Percentiles rank a stretch among this genome's conserved stretches.
These are phyloP conservation scores for Linanthus parryae DNA, from an alignment of 148 eudicot genomes.

Conservation along the genomic window DNA sequence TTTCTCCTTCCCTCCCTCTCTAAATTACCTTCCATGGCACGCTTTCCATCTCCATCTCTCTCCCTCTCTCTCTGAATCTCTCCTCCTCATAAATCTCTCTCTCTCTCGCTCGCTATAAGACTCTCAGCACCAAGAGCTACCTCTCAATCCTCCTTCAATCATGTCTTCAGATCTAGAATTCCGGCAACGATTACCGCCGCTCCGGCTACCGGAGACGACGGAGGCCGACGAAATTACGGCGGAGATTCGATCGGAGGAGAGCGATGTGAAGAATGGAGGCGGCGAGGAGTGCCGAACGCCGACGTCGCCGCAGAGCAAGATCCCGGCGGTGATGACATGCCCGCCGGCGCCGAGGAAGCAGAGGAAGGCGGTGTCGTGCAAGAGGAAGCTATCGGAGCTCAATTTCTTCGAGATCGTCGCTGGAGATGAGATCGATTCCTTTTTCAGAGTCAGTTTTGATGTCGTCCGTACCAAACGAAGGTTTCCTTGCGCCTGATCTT, in stretches of 20 bases:
- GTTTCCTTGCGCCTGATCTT: not conserved
- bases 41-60: not conserved
- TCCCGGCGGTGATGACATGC: constrained; percentile 1
- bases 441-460: not conserved
- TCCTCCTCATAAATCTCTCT: too few relatives aligned
- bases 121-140: too few relatives aligned
- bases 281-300: not conserved
- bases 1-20: too few relatives aligned
- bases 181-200: not conserved
- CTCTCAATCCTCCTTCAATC: too few relatives aligned
- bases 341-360: constrained; percentile 2
- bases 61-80: not conserved
- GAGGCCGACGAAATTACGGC: not conserved
- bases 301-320: not conserved
- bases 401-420: not conserved
- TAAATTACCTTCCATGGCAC: not conserved
- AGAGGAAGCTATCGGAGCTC: constrained; percentile 2
- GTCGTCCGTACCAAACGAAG: not conserved
- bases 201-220: not conserved
- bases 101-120: too few relatives aligned
- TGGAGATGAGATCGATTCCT: not conserved
- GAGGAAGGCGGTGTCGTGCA: not conserved
- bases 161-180: not conserved
- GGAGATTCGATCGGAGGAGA: too few relatives aligned
- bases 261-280: too few relatives aligned